Conservation (phyloP, 2,329 filamentous ascomycete species). For the Calonectria crousiana region DNA sequence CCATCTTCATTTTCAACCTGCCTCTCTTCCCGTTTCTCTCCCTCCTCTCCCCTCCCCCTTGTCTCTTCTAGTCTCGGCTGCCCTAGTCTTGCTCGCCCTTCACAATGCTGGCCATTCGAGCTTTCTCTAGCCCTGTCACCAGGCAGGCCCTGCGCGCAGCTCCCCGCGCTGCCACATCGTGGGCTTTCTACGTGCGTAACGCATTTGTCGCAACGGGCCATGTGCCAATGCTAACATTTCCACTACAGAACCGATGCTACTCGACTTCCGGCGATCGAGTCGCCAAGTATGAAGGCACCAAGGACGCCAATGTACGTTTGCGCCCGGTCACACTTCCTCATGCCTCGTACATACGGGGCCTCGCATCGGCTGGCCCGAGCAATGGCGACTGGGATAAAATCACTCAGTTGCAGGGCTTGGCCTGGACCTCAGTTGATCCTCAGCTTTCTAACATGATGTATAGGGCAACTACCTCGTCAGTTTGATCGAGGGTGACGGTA, state of each 20-base stretch:
- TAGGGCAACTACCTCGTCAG: conserved; percentile 96
- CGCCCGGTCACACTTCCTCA: conserved; percentile 27
- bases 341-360: neutral
- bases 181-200: conserved; percentile 52
- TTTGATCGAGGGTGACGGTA: conserved; percentile 98
- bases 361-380: conserved; percentile 43
- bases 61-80: conserved; percentile 36
- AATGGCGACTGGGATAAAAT: conserved; percentile 52
- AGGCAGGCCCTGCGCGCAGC: conserved; percentile 82
- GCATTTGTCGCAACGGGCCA: conserved; percentile 25
- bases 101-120: conserved; percentile 87
- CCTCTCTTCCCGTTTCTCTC: conserved; percentile 31
- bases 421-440: conserved; percentile 31
- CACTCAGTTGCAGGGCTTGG: conserved; percentile 51
- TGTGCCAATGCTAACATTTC: conserved; percentile 34
- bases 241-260: conserved; percentile 69
- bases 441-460: conserved; percentile 41
- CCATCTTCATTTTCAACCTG: conserved; percentile 30
- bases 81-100: conserved; percentile 42
- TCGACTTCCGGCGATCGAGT: conserved; percentile 77
- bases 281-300: conserved; percentile 93
- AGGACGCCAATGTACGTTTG: conserved; percentile 83
- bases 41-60: conserved; percentile 36
- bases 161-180: conserved; percentile 64
- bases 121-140: conserved; percentile 80